Evolutionary conservation across 306 rosid genomes (phyloP).

Genomic region (Prunus mira): DNA sequence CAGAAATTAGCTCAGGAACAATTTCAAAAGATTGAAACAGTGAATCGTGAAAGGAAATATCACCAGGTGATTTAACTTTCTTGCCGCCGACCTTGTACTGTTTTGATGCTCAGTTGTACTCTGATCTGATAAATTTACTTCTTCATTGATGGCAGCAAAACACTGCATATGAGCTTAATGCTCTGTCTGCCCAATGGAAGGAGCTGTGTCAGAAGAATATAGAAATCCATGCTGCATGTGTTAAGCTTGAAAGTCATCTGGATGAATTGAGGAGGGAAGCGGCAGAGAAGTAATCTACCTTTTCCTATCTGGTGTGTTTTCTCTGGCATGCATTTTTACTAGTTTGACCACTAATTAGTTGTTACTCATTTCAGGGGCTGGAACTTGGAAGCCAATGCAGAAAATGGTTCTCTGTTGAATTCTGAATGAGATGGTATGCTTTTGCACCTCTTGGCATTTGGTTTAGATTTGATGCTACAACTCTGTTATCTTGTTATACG

Average conservation of each 20-base stretch:
- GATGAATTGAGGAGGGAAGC: conserved; percentile 64
- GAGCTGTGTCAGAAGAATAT: conserved; percentile 86
- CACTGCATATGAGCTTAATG: conserved; percentile 88
- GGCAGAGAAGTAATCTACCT: conserved; percentile 49
- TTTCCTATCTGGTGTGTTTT: conserved; percentile 1
- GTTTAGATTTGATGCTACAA: conserved; percentile 11
- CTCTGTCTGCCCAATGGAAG: conserved; percentile 81
- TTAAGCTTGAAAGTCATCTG: conserved; percentile 50
- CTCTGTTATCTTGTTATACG: conserved; percentile 7
- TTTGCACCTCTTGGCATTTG: neutral
- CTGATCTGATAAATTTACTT: conserved; percentile 9
- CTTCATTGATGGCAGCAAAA: conserved; percentile 59
- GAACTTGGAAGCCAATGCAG: conserved; percentile 55
- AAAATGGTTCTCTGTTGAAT: conserved; percentile 40
- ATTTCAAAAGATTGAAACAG: conserved; percentile 72
- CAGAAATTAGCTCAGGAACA: conserved; percentile 82
- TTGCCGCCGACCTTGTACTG: neutral
- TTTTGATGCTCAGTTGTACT: conserved; percentile 13
- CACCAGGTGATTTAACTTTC: conserved; percentile 68
- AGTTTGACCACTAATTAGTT: conserved; percentile 19
- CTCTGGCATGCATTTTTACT: conserved; percentile 15
- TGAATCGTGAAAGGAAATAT: conserved; percentile 88
- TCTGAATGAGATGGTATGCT: conserved; percentile 43
- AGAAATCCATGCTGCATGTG: conserved; percentile 75
- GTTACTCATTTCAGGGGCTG: conserved; percentile 52